Conservation (phyloP, 371 early-diverging fungal species). For the Dinochytrium kinnereticum region DNA sequence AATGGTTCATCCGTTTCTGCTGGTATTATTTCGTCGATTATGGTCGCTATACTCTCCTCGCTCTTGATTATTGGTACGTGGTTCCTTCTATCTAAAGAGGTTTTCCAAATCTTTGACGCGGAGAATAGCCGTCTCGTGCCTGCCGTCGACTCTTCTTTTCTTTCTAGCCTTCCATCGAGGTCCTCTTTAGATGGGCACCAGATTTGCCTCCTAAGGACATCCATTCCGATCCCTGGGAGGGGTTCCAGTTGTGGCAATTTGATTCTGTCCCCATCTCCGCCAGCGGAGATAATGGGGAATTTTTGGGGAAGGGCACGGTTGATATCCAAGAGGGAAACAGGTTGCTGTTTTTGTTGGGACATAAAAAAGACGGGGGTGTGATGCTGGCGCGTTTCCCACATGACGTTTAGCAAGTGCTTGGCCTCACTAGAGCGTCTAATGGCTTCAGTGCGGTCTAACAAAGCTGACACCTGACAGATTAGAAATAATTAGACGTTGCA, state of each 20-base stretch:
- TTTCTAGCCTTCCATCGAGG: neutral
- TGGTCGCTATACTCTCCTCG: too few relatives aligned
- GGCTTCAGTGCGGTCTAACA: too few relatives aligned
- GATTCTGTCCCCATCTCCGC: neutral
- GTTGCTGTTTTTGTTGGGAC: neutral
- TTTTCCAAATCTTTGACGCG: neutral
- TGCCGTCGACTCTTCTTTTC: neutral
- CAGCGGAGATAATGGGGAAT: neutral
- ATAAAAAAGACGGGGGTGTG: neutral
- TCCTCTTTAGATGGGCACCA: conserved; percentile 2
- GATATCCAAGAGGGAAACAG: conserved; percentile 2
- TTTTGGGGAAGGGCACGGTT: neutral
- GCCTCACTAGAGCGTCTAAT: neutral
- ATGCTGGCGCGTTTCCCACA: neutral
- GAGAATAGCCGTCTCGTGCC: neutral
- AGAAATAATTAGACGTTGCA: too few relatives aligned
- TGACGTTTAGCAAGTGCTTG: neutral
- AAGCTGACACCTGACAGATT: too few relatives aligned
- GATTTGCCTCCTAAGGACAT: neutral
- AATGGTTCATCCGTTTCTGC: too few relatives aligned
- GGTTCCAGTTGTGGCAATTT: neutral
- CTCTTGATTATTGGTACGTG: too few relatives aligned
- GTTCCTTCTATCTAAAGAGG: too few relatives aligned
- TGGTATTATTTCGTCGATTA: too few relatives aligned
- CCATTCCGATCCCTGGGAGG: neutral